Evolutionary conservation across 768 basidiomycete genomes (phyloP).

Genomic region (Mycena polygramma): DNA sequence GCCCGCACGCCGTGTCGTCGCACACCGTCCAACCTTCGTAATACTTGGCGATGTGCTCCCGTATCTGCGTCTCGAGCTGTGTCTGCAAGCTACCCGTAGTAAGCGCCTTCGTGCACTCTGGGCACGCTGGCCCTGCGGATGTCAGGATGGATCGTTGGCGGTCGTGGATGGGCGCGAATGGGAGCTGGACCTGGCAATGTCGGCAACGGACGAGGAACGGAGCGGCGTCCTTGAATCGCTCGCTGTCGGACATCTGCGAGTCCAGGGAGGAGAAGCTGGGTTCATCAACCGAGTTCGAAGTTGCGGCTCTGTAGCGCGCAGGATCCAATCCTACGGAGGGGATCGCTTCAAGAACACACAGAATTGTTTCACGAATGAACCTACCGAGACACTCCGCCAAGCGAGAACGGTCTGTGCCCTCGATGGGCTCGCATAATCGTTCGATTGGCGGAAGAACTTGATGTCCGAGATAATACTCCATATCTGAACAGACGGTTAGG

Average conservation of each 20-base stretch:
- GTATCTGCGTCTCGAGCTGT: slow-evolving; percentile 91
- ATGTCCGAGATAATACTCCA: slow-evolving; percentile 89
- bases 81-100: slow-evolving; percentile 74
- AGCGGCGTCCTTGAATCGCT: slow-evolving; percentile 84
- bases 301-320: slow-evolving; percentile 62
- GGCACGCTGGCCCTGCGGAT: slow-evolving; percentile 77
- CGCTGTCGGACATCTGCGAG: slow-evolving; percentile 88
- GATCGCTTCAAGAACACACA: neutral
- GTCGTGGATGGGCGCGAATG: slow-evolving; percentile 72
- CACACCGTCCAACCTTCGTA: slow-evolving; percentile 94
- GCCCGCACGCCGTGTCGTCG: slow-evolving; percentile 86
- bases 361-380: slow-evolving; percentile 36
- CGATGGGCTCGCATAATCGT: slow-evolving; percentile 95
- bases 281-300: slow-evolving; percentile 64
- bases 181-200: slow-evolving; percentile 70
- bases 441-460: slow-evolving; percentile 97
- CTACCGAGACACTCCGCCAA: slow-evolving; percentile 95
- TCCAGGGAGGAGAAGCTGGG: slow-evolving; percentile 84
- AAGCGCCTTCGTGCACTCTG: slow-evolving; percentile 69
- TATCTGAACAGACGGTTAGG: slow-evolving; percentile 66
- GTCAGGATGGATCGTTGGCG: slow-evolving; percentile 78
- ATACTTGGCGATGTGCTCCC: slow-evolving; percentile 80
- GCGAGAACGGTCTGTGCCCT: slow-evolving; percentile 92
- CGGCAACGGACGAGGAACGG: slow-evolving; percentile 85
- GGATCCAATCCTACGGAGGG: slow-evolving; percentile 67